Conservation (phyloP, 768 basidiomycete species). For the Leccinum olivaceopallidum region DNA sequence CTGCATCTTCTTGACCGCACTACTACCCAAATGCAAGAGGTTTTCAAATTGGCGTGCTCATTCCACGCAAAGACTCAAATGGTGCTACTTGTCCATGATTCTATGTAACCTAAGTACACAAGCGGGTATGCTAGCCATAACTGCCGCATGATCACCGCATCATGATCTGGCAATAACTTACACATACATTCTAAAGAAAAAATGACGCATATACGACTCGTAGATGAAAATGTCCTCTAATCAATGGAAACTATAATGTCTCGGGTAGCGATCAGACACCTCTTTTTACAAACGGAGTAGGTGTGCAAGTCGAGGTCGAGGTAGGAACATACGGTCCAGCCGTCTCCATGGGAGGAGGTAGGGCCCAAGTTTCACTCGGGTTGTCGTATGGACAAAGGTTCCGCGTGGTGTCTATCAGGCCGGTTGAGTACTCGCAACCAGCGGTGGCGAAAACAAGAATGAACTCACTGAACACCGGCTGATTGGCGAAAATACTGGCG, state of each 20-base stretch:
- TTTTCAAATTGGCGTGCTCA: neutral
- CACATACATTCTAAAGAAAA: neutral
- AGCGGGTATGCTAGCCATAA: neutral
- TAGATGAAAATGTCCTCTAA: no score
- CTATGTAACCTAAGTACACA: neutral
- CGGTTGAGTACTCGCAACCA: neutral
- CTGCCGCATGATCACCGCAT: neutral
- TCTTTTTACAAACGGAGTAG: slow-evolving; percentile 1
- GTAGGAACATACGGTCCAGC: slow-evolving; percentile 10
- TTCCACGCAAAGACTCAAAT: slow-evolving; percentile 28
- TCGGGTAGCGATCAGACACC: neutral
- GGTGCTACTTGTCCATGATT: neutral
- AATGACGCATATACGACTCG: neutral
- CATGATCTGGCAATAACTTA: neutral
- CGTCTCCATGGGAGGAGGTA: slow-evolving; percentile 9
- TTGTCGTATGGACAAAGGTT: slow-evolving; percentile 13
- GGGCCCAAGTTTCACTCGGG: slow-evolving; percentile 6
- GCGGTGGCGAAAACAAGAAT: neutral
- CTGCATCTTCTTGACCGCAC: neutral
- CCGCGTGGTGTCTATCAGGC: slow-evolving; percentile 8
- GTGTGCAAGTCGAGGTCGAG: slow-evolving; percentile 2
- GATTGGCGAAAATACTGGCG: neutral
- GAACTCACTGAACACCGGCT: slow-evolving; percentile 3
- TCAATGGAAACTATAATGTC: neutral
- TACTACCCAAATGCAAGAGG: neutral